Evolutionary conservation across 2,329 filamentous ascomycete genomes (phyloP).

Genomic region (Chalaropsis ovoidea): DNA sequence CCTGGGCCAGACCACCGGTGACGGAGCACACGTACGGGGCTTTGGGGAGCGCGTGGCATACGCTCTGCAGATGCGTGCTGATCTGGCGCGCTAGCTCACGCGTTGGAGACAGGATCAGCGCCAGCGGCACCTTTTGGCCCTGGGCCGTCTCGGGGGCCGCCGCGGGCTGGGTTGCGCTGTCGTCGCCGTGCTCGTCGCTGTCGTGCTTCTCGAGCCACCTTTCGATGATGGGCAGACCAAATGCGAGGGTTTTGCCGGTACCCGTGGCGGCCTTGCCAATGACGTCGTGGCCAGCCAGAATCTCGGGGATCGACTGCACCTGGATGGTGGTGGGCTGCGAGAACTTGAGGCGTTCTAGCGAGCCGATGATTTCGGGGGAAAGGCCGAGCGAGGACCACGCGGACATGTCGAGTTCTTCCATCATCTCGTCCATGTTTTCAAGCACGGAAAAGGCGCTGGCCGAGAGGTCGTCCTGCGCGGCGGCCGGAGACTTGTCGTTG

Average conservation of each 20-base stretch:
- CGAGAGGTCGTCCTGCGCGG: slow-evolving; percentile 31
- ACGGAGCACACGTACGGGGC: slow-evolving; percentile 72
- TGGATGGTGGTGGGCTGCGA: slow-evolving; percentile 75
- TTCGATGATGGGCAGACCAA: slow-evolving; percentile 87
- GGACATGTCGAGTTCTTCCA: slow-evolving; percentile 58
- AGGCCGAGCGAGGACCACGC: slow-evolving; percentile 68
- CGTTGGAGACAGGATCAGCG: slow-evolving; percentile 80
- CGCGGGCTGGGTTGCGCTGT: slow-evolving; percentile 26
- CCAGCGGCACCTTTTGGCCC: slow-evolving; percentile 47
- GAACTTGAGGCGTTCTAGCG: slow-evolving; percentile 72
- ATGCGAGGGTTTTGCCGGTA: slow-evolving; percentile 92
- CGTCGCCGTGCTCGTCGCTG: slow-evolving; percentile 23
- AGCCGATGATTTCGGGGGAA: slow-evolving; percentile 58
- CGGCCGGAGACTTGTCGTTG: slow-evolving; percentile 21
- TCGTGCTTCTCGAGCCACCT: slow-evolving; percentile 50
- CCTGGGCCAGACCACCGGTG: slow-evolving; percentile 84
- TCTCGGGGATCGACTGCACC: slow-evolving; percentile 64
- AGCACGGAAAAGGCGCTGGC: slow-evolving; percentile 32
- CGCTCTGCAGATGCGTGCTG: slow-evolving; percentile 64
- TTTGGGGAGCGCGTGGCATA: slow-evolving; percentile 54
- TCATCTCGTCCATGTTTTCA: slow-evolving; percentile 45
- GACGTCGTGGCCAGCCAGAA: slow-evolving; percentile 75
- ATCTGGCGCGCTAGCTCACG: slow-evolving; percentile 90
- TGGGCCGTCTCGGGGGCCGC: slow-evolving; percentile 30
- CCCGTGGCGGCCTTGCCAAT: slow-evolving; percentile 94